phyloP scores from a whole-genome alignment of 2,329 filamentous ascomycete species.

The Diplodia sapinea region DNA sequence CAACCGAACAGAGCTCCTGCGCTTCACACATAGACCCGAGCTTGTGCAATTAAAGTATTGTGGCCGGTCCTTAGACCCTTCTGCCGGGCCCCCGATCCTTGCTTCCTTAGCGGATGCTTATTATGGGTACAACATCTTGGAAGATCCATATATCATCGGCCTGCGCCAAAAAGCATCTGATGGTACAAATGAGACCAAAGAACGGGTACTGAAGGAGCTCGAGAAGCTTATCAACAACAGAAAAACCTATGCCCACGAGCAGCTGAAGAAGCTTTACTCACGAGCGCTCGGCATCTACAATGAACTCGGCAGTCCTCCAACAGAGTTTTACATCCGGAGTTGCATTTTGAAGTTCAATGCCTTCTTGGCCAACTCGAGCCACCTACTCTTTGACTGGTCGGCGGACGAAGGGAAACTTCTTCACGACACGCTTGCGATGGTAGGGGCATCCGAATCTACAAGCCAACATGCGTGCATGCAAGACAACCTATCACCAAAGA shows the following conservation, averaged over 20 bases:
- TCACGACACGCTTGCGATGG: slow-evolving; percentile 22
- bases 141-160: slow-evolving; percentile 50
- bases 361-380: slow-evolving; percentile 4
- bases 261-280: slow-evolving; percentile 44
- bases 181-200: slow-evolving; percentile 37
- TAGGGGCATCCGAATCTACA: slow-evolving; percentile 3
- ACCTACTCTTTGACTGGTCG: slow-evolving; percentile 33
- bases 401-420: slow-evolving; percentile 47
- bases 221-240: slow-evolving; percentile 18
- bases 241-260: slow-evolving; percentile 50
- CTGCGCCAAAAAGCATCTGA: slow-evolving; percentile 38
- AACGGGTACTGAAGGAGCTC: slow-evolving; percentile 26
- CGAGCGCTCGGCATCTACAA: slow-evolving; percentile 44
- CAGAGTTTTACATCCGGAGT: slow-evolving; percentile 48
- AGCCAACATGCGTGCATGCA: background rate
- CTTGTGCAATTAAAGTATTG: slow-evolving; percentile 49
- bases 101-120: slow-evolving; percentile 36
- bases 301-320: slow-evolving; percentile 48
- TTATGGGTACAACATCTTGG: slow-evolving; percentile 42
- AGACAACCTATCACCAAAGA: slow-evolving; percentile 43
- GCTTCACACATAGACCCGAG: slow-evolving; percentile 69
- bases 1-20: slow-evolving; percentile 72
- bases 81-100: slow-evolving; percentile 34
- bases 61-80: background rate
- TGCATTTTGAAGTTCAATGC: slow-evolving; percentile 39